Evolutionary conservation across 371 early-diverging fungal genomes (phyloP), one percentile per base, ranked within the genome.

Genomic region (Mycotypha africana): DNA sequence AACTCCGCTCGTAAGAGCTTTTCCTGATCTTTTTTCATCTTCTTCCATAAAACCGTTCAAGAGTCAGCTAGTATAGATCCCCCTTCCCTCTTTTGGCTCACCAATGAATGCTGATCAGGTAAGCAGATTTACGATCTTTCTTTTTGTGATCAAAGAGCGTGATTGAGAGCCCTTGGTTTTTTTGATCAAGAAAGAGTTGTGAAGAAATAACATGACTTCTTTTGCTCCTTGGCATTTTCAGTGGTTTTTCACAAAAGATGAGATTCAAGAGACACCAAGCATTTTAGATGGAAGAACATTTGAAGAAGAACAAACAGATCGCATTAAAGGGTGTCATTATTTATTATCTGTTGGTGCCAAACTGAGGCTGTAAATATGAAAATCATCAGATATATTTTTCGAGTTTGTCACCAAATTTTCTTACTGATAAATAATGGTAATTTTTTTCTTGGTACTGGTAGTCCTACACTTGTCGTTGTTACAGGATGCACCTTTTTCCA

Each of bases 401-500:
- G n/a, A 36, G 4, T 16, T 22, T 21, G n/a, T 30, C n/a, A 36
- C 20, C 24, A 21, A 28, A 15, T 35, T 40, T 10, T 15, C 19
- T 32, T n/a, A 7, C 28, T 5, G 4, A 23, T 21, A 25, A 23
- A 24, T 32, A 14, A 28, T 38, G 10, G 30, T 20, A 44, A 20
- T 16, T 21, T 16, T 21, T 33, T 14, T 11, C 15, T 33, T 33
- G 9, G 5, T 33, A 14, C 14, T 33, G 9, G 11, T 56, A 80
- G 81, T 22, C 79, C 89, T 15, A 85, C 84, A 44, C 46, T 78
- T 19, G 82, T 80, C 5, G 62, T 85, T 22, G 80, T 85, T 17
- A 84, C 85, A 0, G 91, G 88, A 2, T 72, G 76, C 21, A 76
- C 84, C 3, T 80, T 79, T 52, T 85, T 91, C 48, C 89, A 91